Percentiles rank a stretch among this genome's conserved stretches.
phyloP scores from a whole-genome alignment of 78 protist genomes.

The Protostelium mycophagum region DNA sequence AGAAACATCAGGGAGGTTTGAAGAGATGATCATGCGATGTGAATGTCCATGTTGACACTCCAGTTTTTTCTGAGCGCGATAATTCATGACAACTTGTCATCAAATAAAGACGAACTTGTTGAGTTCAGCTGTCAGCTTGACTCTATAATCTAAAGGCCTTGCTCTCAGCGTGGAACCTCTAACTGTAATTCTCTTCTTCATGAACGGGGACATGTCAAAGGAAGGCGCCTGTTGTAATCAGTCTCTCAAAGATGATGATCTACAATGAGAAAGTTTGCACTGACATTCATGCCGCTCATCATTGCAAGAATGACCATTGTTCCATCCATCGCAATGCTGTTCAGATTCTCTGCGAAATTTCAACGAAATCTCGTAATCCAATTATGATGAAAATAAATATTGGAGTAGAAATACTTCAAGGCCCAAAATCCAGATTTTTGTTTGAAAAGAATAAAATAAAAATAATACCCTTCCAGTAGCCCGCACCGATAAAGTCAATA shows the following conservation, averaged over 20 bases:
- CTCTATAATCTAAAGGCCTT: constrained; percentile 32
- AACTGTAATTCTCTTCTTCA: constrained; percentile 32
- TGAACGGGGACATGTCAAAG: constrained; percentile 16
- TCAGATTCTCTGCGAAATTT: constrained; percentile 20
- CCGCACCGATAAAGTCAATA: constrained; percentile 58
- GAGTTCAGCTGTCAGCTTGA: constrained; percentile 8
- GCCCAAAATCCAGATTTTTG: too few species aligned
- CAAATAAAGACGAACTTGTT: background rate
- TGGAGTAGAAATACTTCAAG: too few species aligned
- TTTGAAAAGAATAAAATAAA: background rate
- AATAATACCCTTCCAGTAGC: constrained; percentile 28
- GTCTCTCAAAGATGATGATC: too few species aligned
- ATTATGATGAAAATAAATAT: too few species aligned
- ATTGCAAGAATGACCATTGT: constrained; percentile 23
- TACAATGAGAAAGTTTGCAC: background rate
- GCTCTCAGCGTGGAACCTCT: constrained; percentile 58
- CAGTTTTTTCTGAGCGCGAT: too few species aligned
- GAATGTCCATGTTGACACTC: too few species aligned
- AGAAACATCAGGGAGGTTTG: too few species aligned
- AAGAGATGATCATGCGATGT: too few species aligned
- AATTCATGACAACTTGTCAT: background rate
- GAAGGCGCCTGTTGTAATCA: background rate
- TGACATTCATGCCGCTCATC: background rate
- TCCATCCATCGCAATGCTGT: constrained; percentile 45
- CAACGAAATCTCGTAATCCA: background rate